These are phyloP conservation scores for Pouteria glomerata DNA, from an alignment of 148 eudicot genomes.

Conservation along the genomic window DNA sequence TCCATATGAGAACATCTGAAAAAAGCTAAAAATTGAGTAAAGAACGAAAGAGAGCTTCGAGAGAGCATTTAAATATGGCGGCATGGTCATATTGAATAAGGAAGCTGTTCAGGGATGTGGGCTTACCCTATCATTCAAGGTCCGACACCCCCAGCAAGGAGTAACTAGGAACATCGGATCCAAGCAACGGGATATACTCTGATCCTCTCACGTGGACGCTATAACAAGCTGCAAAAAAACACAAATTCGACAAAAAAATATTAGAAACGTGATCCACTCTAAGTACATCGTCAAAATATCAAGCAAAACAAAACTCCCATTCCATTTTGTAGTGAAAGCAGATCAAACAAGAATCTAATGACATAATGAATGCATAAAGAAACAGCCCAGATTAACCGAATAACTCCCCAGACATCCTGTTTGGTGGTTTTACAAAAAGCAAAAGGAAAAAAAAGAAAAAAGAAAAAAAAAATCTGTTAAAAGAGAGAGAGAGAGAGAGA, in stretches of 20 bases:
- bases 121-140: slow-evolving; percentile 38
- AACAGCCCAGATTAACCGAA: not conserved
- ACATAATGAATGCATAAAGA: not conserved
- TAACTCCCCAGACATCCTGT: too few species aligned
- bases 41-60: too few species aligned
- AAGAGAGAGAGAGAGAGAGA: too few species aligned
- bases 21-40: not conserved
- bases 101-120: not conserved
- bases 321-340: not conserved
- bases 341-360: not conserved
- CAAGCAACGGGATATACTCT: slow-evolving; percentile 77
- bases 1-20: slow-evolving; percentile 6
- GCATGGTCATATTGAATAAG: not conserved
- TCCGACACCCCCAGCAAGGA: slow-evolving; percentile 56
- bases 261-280: not conserved
- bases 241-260: not conserved
- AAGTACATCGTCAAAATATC: not conserved
- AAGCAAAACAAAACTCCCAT: not conserved
- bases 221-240: slow-evolving; percentile 63
- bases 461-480: too few species aligned
- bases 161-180: slow-evolving; percentile 56
- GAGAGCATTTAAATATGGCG: not conserved
- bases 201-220: slow-evolving; percentile 97
- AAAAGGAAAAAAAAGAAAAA: too few species aligned
- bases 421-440: too few species aligned